Evolutionary conservation across 371 early-diverging fungal species (phyloP).

Genomic region (Zychaea mexicana): DNA sequence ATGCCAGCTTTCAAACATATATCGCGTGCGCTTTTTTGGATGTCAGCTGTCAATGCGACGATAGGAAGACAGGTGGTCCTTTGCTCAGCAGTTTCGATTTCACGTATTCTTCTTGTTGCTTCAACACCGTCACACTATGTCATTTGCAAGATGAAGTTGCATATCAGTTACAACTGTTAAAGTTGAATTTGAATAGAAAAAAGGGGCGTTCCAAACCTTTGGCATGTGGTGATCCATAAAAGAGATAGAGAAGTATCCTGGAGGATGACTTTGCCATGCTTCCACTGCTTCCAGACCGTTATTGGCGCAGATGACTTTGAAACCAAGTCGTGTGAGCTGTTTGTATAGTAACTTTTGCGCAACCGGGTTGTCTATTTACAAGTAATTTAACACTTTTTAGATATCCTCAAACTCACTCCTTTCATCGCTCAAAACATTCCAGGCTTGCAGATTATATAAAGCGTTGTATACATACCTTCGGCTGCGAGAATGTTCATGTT

Average conservation of each 20-base stretch:
- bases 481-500: constrained; percentile 43
- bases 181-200: no score
- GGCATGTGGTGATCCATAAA: constrained; percentile 58
- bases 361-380: constrained; percentile 42
- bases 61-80: constrained; percentile 19
- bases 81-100: constrained; percentile 26
- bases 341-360: constrained; percentile 46
- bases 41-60: constrained; percentile 15
- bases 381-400: neutral
- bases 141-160: neutral
- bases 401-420: no score
- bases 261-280: constrained; percentile 33
- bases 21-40: constrained; percentile 16
- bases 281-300: constrained; percentile 48
- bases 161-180: no score
- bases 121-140: constrained; percentile 49
- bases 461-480: no score
- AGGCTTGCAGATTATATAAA: no score
- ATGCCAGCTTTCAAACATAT: constrained; percentile 13
- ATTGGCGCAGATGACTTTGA: constrained; percentile 45
- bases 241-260: constrained; percentile 34
- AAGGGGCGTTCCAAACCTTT: no score
- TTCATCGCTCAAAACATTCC: no score
- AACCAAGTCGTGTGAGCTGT: constrained; percentile 43
- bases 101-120: constrained; percentile 42